Base-by-base conservation (phyloP, 2,329 filamentous ascomycete species). In the Phaeosphaeriaceae sp. region DNA sequence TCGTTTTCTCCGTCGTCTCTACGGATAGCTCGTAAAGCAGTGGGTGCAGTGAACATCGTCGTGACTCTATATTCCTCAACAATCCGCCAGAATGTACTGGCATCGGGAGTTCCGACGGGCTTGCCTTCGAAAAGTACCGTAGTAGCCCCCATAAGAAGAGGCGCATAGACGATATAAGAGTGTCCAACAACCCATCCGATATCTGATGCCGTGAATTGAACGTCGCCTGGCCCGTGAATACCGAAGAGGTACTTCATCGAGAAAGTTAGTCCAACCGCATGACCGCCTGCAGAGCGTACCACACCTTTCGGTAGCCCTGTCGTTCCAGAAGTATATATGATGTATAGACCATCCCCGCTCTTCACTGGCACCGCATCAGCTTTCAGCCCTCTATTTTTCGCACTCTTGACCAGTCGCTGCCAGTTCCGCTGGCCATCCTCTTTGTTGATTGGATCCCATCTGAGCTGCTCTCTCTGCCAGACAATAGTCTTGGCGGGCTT, bases 111-210 rank as follows among this genome's bases (percentile, higher is more conserved):
- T 4, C 92, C 92, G 11, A 96, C 81, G 0, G 92, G 92, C 60
- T 97, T 97, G n/a, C 92, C 93, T 75, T 97, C 92, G 71, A 92
- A 97, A 0, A 97, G 79, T 1, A 97, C 84, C 0, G 91, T 96
- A 1, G 92, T 87, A 2, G 92, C 92, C 4, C 92, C 92, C 0
- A 88, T 85, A 1, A 97, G 82, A 5, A 97, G 82, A 11, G 92
- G 92, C 3, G 85, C 92, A 67, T 97, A 97, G 11, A 96, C 79
- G 55, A 96, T 96, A 69, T 94, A 97, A 5, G 68, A 71, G 29
- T 72, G 68, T 2, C 90, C 90, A 0, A 94, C 90, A 0, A 92
- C 90, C 93, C 92, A 97, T 26, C 92, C 93, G 48, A 97, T 93
- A 66, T 97, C 92, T 12, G 87, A 90, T 1, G 88, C 87, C 5